Evolutionary conservation across 768 basidiomycete genomes (phyloP), one percentile per base, ranked within the genome.

Genomic region (Russula virescens): DNA sequence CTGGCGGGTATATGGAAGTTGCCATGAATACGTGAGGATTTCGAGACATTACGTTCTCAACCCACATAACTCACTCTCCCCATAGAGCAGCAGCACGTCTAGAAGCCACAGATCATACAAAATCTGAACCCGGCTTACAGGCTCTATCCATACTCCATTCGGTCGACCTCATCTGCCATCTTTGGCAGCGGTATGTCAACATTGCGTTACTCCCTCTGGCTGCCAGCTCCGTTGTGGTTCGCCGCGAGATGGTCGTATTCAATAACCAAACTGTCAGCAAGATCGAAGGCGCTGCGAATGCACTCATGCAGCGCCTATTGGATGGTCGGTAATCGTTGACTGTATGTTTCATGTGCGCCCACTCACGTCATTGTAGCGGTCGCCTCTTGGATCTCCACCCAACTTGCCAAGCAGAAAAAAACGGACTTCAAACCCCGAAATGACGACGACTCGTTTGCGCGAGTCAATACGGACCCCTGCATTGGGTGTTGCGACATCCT

Each of bases 361-460:
- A 23, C 50, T 60, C 28, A 64, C 35, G 25, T 50, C 35, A 25
- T 25, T 23, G 0, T 64, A 94, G 91, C 80, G 0, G 82, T 93
- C 62, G 73, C 94, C 51, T 73, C 82, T 21, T 95, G 90, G 87
- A 76, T 98, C 8, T 79, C 84, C 2, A 65, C 79, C 3, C 87
- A 91, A 65, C 83, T 99, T 42, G 81, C 84, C 9, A 95, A 94
- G 73, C 97, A 99, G 73, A 98, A 98, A 78, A 89, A 88, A 69
- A 89, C 85, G 54, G 97, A 99, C 72, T 99, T 97, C 77, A 97
- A 96, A 73, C 97, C 97, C 13, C 84, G 89, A 42, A 94, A 98
- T 68, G 97, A 99, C 70, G 96, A 98, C 68, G 74, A 94, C 25
- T 94, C 94, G 0, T 98, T 98, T 73, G 92, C 94, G 4, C 79